phyloP scores from a whole-genome alignment of 257 asterid species.

The Penstemon newberryi region DNA sequence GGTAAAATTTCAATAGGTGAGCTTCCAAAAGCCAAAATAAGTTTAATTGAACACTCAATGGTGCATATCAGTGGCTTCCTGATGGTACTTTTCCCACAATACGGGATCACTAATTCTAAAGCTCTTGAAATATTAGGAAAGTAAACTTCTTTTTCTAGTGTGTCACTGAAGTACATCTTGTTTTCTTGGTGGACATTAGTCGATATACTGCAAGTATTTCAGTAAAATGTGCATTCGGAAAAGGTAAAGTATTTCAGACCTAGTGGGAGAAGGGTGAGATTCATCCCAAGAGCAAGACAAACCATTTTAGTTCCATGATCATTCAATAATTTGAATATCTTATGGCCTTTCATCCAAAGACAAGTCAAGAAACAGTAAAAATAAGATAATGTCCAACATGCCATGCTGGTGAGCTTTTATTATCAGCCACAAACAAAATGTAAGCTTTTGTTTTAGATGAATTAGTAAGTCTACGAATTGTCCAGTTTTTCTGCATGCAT shows the following conservation, averaged over 20 bases:
- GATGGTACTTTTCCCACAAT: neutral
- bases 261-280: slow-evolving; percentile 4
- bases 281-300: neutral
- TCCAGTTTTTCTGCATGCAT: neutral
- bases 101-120: neutral
- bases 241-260: slow-evolving; percentile 7
- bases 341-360: slow-evolving; percentile 6
- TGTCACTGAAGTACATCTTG: neutral
- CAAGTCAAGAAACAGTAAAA: slow-evolving; percentile 15
- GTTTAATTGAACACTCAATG: neutral
- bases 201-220: neutral
- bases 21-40: slow-evolving; percentile 3
- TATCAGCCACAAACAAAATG: slow-evolving; percentile 7
- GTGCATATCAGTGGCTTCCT: neutral
- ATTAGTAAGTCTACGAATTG: neutral
- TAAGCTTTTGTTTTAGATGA: slow-evolving; percentile 7
- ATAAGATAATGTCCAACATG: neutral
- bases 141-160: slow-evolving; percentile 4
- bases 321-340: neutral
- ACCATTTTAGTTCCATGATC: neutral
- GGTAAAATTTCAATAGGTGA: neutral
- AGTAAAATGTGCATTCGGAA: neutral
- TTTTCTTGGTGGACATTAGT: neutral
- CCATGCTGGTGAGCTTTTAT: neutral
- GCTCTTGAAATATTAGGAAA: neutral